Percentiles rank a stretch among this genome's conserved stretches.
Conservation (phyloP, 2,329 filamentous ascomycete species). For the Cordyceps fumosorosea region DNA sequence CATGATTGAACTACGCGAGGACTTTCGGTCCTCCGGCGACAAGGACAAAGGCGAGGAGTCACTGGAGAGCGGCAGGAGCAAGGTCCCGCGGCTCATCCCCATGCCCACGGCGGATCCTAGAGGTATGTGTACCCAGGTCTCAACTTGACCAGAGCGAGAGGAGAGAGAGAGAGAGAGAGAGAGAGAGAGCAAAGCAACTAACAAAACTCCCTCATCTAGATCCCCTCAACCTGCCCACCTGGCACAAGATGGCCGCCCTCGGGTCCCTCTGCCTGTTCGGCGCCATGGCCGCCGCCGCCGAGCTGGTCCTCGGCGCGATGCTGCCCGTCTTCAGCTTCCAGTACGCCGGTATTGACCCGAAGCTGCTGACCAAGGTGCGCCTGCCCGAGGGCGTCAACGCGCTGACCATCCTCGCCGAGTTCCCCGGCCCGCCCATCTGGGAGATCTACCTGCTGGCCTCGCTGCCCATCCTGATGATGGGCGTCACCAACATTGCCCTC, state of each 20-base stretch:
- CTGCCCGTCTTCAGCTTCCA: slow-evolving; percentile 29
- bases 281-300: slow-evolving; percentile 18
- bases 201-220: not conserved
- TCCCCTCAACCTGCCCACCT: slow-evolving; percentile 2
- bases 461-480: slow-evolving; percentile 29
- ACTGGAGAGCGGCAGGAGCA: too few species aligned
- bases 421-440: slow-evolving; percentile 24
- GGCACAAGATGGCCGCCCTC: slow-evolving; percentile 4
- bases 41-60: not conserved
- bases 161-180: too few species aligned
- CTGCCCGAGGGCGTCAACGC: slow-evolving; percentile 21
- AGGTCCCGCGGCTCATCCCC: not conserved
- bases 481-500: slow-evolving; percentile 29
- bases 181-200: too few species aligned
- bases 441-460: slow-evolving; percentile 27
- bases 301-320: slow-evolving; percentile 23
- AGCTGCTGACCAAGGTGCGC: slow-evolving; percentile 23
- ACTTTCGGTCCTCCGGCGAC: not conserved
- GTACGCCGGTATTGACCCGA: slow-evolving; percentile 27
- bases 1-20: slow-evolving; percentile 6
- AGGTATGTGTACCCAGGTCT: slow-evolving; percentile 1
- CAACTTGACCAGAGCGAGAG: too few species aligned
- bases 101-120: slow-evolving; percentile 11
- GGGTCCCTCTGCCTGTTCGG: slow-evolving; percentile 23
- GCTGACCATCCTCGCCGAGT: slow-evolving; percentile 24